phyloP scores from a whole-genome alignment of 1,139 yeast species.

The Blastobotrys persicus region DNA sequence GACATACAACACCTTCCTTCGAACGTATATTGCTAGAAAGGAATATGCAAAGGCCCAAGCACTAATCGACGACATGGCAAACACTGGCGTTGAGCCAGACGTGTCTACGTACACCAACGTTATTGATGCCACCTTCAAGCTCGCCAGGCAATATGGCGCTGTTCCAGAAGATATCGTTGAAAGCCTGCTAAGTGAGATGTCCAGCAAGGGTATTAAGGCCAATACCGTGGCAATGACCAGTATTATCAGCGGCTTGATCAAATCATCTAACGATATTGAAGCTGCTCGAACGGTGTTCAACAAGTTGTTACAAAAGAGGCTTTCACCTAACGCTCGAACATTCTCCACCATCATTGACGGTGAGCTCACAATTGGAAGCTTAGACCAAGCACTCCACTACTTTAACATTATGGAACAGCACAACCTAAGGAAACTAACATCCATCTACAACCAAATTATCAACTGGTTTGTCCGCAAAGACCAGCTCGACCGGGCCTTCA shows the following conservation, averaged over 20 bases:
- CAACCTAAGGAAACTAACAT: constrained; percentile 42
- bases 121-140: constrained; percentile 55
- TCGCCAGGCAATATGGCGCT: constrained; percentile 45
- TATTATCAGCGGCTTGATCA: constrained; percentile 56
- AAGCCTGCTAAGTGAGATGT: constrained; percentile 47
- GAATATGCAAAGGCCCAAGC: constrained; percentile 39
- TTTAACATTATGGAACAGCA: constrained; percentile 46
- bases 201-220: constrained; percentile 43
- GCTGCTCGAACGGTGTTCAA: constrained; percentile 56
- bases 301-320: constrained; percentile 40
- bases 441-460: constrained; percentile 62
- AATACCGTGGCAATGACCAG: constrained; percentile 54
- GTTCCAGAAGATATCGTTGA: constrained; percentile 44
- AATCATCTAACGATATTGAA: constrained; percentile 46
- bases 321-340: constrained; percentile 42
- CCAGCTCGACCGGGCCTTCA: constrained; percentile 41
- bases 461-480: constrained; percentile 45
- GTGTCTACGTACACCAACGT: constrained; percentile 65
- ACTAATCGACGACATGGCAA: constrained; percentile 39
- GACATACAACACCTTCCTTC: constrained; percentile 44
- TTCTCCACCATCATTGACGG: constrained; percentile 59
- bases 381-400: constrained; percentile 47
- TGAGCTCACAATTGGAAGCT: constrained; percentile 53
- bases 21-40: constrained; percentile 32
- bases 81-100: constrained; percentile 52